Evolutionary conservation across 441 rosid species (phyloP).

Genomic region (Hura crepitans): DNA sequence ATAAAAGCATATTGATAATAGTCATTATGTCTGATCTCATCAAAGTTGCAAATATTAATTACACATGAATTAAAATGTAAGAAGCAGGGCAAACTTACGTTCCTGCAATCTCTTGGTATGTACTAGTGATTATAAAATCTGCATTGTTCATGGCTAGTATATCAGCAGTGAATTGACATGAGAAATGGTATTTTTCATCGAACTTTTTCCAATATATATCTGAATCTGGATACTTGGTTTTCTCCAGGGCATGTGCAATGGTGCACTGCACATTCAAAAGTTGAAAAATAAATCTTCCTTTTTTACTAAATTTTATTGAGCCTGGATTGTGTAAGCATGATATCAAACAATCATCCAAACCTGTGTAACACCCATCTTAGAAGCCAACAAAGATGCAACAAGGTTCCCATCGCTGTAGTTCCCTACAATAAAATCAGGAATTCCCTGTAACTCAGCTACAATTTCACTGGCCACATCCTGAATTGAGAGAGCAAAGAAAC

Average conservation of each 20-base stretch:
- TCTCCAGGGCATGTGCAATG: constrained; percentile 98
- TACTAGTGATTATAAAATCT: constrained; percentile 93
- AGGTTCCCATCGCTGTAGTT: constrained; percentile 99
- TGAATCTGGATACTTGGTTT: constrained; percentile 94
- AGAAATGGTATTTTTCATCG: constrained; percentile 85
- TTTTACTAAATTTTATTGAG: not conserved
- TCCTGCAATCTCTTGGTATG: constrained; percentile 97
- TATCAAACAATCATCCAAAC: constrained; percentile 32
- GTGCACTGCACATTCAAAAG: constrained; percentile 63
- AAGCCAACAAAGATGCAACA: constrained; percentile 84
- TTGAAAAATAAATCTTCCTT: constrained; percentile 10
- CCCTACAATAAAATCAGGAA: constrained; percentile 88
- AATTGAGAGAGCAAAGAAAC: constrained; percentile 12
- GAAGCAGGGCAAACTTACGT: constrained; percentile 48
- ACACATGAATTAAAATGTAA: not conserved
- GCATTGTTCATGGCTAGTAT: constrained; percentile 90
- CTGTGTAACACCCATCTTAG: constrained; percentile 87
- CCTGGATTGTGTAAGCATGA: not conserved
- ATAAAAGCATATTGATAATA: not conserved
- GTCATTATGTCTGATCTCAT: not conserved
- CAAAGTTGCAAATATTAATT: not conserved
- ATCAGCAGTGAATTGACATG: constrained; percentile 96
- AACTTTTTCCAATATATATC: constrained; percentile 92
- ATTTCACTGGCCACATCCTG: constrained; percentile 89
- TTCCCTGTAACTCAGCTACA: constrained; percentile 66